A percentile compares a stretch with the other conserved stretches of the same genome.
These are phyloP conservation scores for Ganoderma meredithae DNA, from an alignment of 1,284 basidiomycete genomes.

Conservation along the genomic window DNA sequence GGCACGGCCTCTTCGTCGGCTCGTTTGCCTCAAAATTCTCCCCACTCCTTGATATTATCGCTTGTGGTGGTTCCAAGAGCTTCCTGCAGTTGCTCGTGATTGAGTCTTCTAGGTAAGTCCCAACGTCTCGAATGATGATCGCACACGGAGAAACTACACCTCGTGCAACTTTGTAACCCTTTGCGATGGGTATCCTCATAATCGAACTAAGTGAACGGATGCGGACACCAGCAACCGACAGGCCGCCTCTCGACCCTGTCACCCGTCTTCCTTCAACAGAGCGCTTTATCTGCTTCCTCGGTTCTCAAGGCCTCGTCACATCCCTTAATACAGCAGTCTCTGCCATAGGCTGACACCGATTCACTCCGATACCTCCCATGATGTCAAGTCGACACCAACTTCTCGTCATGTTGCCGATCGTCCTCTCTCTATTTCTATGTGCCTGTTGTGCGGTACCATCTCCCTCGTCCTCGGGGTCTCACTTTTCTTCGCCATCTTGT, in stretches of 20 bases:
- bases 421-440: not conserved
- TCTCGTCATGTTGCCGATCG: not conserved
- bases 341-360: not conserved
- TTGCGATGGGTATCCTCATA: not conserved
- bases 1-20: too few relatives aligned
- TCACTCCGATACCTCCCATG: not conserved
- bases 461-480: not conserved
- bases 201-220: not conserved
- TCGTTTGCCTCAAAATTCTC: too few relatives aligned
- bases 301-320: not conserved
- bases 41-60: too few relatives aligned
- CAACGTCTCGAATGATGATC: too few relatives aligned
- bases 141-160: too few relatives aligned
- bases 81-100: too few relatives aligned
- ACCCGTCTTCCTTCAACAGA: not conserved
- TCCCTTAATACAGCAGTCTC: not conserved
- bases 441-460: not conserved
- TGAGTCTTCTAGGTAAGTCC: too few relatives aligned
- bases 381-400: not conserved
- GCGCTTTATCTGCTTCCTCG: not conserved
- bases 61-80: too few relatives aligned
- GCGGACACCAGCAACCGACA: not conserved
- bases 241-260: too few relatives aligned
- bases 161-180: not conserved
- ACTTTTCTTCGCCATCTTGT: not conserved